Evolutionary conservation across 2,329 filamentous ascomycete genomes (phyloP).

Genomic region (Penicillium sp.): DNA sequence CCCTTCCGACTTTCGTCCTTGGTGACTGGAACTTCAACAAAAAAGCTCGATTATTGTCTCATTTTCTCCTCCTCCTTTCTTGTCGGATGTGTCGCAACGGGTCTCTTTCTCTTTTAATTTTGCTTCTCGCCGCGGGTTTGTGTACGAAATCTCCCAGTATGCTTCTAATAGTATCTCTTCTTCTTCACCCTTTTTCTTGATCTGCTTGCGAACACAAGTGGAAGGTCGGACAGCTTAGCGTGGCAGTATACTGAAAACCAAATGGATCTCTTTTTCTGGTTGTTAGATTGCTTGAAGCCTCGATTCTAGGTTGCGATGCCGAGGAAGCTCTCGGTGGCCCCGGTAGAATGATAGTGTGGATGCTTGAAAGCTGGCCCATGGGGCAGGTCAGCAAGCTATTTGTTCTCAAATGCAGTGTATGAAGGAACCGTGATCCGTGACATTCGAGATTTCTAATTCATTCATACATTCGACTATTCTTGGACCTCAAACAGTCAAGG

Average conservation of each 20-base stretch:
- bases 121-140: slow-evolving; percentile 17
- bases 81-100: slow-evolving; percentile 11
- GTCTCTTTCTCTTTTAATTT: slow-evolving; percentile 17
- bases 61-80: slow-evolving; percentile 3
- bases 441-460: too few relatives aligned
- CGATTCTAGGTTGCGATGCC: background rate
- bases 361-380: background rate
- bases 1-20: slow-evolving; percentile 35
- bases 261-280: background rate
- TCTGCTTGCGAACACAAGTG: slow-evolving; percentile 3
- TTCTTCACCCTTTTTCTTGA: slow-evolving; percentile 5
- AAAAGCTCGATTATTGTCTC: slow-evolving; percentile 21
- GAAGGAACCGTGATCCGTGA: too few relatives aligned
- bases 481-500: too few relatives aligned
- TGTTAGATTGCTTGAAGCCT: background rate
- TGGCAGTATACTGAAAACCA: background rate
- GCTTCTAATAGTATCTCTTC: slow-evolving; percentile 22
- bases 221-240: slow-evolving; percentile 6
- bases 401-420: too few relatives aligned
- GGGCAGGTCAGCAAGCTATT: too few relatives aligned
- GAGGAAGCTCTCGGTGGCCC: background rate
- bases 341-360: background rate
- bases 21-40: slow-evolving; percentile 30
- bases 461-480: too few relatives aligned
- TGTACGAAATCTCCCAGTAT: slow-evolving; percentile 23